Base-by-base conservation (phyloP, 108 stramenopile genomes). In the Pseudonitzschia multistriata region DNA sequence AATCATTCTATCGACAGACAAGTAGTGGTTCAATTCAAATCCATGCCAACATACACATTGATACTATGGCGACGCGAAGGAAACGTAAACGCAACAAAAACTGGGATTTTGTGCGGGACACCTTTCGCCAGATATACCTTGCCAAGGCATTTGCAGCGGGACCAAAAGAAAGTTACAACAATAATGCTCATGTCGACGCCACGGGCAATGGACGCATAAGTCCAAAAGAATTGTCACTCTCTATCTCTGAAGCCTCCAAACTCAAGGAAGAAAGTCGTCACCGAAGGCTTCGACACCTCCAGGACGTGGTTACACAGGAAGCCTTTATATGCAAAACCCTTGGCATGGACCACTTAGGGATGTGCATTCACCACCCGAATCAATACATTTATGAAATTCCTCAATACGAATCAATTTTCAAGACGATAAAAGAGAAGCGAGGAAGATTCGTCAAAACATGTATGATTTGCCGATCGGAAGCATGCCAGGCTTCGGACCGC, bases 281-380 rank as follows among this genome's bases (percentile, higher is more conserved):
- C 33, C 40, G 48, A 62, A 34, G 42, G 60, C 30, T 7, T n/a
- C 17, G 6, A 11, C 24, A 33, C 19, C 31, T 48, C 4, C 29
- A 62, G 0, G 48, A 71, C 17, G 27, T 24, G 7, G 3, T 30
- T 14, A 22, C 11, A 10, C 63, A 73, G 19, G 72, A 64, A 52
- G 11, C 33, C 19, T 65, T 73, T 22, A 64, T 73, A 37, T 55
- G 64, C 24, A 65, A 65, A 42, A 42, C 62, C 1, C 28, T 75
- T 1, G 74, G 74, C 6, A 61, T 75, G 45, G 50, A 62, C 39
- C 49, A 29, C 33, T 15, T 5, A 1, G 74, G 74, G 14, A 60
- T 34, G 57, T 75, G 74, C 39, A 28, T 75, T 28, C 74, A 61
- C 11, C 74, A 75, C 48, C 74, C 67, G 10, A 75, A 75, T 48